phyloP scores from a whole-genome alignment of 495 filamentous ascomycete genomes.

The Podospora comata region DNA sequence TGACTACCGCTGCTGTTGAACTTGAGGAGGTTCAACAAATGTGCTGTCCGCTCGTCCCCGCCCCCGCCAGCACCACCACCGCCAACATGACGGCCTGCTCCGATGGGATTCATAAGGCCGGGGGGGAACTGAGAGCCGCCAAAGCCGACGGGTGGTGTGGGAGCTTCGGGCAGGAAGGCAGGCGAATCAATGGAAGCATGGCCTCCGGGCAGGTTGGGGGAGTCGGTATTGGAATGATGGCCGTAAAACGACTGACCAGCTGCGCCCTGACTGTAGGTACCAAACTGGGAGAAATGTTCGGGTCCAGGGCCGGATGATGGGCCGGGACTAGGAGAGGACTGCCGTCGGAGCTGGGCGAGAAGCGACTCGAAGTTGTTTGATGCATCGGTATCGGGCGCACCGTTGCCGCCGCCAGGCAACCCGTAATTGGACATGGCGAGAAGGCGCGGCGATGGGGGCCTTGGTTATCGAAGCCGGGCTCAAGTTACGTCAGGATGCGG shows the following conservation, averaged over 20 bases:
- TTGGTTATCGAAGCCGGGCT: background rate
- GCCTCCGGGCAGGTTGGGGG: constrained; percentile 28
- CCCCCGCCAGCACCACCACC: constrained; percentile 40
- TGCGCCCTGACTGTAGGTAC: constrained; percentile 30
- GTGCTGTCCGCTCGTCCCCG: constrained; percentile 60
- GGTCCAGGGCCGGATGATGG: constrained; percentile 11
- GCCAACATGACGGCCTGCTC: constrained; percentile 37
- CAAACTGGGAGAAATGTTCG: constrained; percentile 34
- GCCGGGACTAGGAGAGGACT: constrained; percentile 34
- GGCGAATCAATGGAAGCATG: constrained; percentile 36
- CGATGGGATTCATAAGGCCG: constrained; percentile 41
- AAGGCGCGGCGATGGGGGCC: background rate
- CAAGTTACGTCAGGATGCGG: background rate
- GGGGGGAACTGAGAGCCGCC: constrained; percentile 40
- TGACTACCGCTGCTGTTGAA: constrained; percentile 55
- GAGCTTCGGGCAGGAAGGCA: constrained; percentile 46
- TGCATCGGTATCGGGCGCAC: constrained; percentile 26
- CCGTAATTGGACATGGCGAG: constrained; percentile 45
- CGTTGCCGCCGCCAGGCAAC: constrained; percentile 35
- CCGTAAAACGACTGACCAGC: constrained; percentile 38
- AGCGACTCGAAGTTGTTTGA: constrained; percentile 33
- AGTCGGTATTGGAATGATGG: constrained; percentile 33
- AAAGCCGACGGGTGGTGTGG: constrained; percentile 46
- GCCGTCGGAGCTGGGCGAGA: constrained; percentile 37
- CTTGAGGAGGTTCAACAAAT: constrained; percentile 82